Evolutionary conservation across 768 basidiomycete genomes (phyloP).

Genomic region (Lentinula detonsa): DNA sequence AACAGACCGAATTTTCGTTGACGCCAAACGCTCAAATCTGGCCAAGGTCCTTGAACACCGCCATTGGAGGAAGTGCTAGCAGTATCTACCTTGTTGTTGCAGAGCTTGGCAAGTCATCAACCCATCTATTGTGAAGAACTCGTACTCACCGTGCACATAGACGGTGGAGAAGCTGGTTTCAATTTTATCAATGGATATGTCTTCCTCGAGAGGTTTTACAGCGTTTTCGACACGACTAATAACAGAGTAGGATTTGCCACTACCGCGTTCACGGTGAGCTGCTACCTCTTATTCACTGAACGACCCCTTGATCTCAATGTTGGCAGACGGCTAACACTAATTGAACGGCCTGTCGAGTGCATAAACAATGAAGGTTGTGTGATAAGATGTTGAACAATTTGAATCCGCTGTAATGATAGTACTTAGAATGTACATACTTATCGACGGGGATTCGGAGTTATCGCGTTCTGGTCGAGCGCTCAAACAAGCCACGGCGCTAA

Average conservation of each 20-base stretch:
- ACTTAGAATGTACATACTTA: too few relatives aligned
- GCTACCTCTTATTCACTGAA: background rate
- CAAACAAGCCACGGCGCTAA: too few relatives aligned
- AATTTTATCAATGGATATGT: conserved; percentile 51
- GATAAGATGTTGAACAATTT: too few relatives aligned
- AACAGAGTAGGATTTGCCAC: conserved; percentile 9
- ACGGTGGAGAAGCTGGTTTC: conserved; percentile 32
- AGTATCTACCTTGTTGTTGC: conserved; percentile 29
- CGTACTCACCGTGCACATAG: background rate
- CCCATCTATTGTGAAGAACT: background rate
- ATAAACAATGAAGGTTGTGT: too few relatives aligned
- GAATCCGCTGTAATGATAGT: too few relatives aligned
- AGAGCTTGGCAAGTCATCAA: conserved; percentile 27
- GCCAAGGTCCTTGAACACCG: conserved; percentile 27
- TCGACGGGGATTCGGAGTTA: too few relatives aligned
- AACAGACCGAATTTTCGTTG: conserved; percentile 26
- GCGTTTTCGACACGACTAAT: conserved; percentile 56
- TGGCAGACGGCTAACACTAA: background rate
- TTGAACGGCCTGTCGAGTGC: background rate
- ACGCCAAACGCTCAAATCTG: conserved; percentile 36
- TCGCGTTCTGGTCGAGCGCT: too few relatives aligned
- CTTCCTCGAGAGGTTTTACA: conserved; percentile 62
- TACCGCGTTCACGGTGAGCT: background rate
- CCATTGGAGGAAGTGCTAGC: conserved; percentile 24
- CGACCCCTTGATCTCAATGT: background rate